Evolutionary conservation across 176 grass and related monocot genomes (phyloP).

Genomic region (Rhynchospora breviuscula): DNA sequence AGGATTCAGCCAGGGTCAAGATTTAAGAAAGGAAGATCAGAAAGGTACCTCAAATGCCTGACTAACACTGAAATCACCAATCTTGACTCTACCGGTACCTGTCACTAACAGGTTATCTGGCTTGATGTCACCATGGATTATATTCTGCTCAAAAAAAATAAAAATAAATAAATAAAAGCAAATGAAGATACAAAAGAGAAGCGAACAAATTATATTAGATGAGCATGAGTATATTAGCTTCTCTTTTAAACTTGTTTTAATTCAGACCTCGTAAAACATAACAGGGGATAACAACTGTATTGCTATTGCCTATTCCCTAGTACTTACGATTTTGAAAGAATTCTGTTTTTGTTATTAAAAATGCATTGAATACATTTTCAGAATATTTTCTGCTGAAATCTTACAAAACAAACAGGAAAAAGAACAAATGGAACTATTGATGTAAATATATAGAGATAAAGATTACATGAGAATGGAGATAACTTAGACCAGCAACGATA

Average conservation of each 20-base stretch:
- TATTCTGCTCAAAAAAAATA: constrained; percentile 43
- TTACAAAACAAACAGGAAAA: background rate
- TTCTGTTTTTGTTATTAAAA: background rate
- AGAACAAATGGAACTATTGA: background rate
- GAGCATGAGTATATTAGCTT: background rate
- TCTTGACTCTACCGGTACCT: constrained; percentile 61
- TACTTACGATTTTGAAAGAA: background rate
- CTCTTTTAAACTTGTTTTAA: background rate
- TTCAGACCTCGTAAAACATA: background rate
- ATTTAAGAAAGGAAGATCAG: constrained; percentile 9
- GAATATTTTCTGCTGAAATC: background rate
- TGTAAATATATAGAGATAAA: background rate
- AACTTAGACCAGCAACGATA: constrained; percentile 75
- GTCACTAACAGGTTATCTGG: constrained; percentile 91
- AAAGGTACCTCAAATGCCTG: constrained; percentile 74
- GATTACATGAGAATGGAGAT: constrained; percentile 92
- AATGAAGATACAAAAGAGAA: background rate
- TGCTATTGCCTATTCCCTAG: background rate
- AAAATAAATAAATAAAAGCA: background rate
- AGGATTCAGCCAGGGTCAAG: background rate
- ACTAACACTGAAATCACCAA: constrained; percentile 91
- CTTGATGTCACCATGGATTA: constrained; percentile 90
- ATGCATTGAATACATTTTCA: background rate
- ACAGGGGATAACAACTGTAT: background rate
- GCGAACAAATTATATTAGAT: background rate